Evolutionary conservation across 345 rosid species (phyloP).

Genomic region (Geranium rotundifolium): DNA sequence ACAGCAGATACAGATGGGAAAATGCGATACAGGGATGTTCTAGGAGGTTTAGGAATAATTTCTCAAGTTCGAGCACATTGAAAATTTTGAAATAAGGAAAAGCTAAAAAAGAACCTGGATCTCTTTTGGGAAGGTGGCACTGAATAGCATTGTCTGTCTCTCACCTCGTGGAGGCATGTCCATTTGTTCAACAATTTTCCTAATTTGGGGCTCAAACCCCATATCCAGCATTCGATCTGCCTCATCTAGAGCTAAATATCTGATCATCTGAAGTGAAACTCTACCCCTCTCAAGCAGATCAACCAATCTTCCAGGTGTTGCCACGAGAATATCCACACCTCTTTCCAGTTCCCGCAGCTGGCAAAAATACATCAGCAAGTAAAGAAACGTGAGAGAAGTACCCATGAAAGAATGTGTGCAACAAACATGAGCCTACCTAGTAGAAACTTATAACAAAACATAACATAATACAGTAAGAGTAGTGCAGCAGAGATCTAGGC

Average conservation of each 20-base stretch:
- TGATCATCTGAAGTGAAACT: slow-evolving; percentile 89
- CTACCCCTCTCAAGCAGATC: slow-evolving; percentile 92
- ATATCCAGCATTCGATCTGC: slow-evolving; percentile 99
- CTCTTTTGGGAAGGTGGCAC: slow-evolving; percentile 96
- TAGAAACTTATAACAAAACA: neutral
- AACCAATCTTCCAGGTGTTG: slow-evolving; percentile 96
- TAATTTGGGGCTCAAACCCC: slow-evolving; percentile 99
- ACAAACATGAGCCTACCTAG: neutral
- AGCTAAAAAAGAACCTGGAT: slow-evolving; percentile 56
- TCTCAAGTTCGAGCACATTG: too few species aligned
- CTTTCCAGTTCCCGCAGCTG: slow-evolving; percentile 92
- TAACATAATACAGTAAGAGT: neutral
- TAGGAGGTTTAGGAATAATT: too few species aligned
- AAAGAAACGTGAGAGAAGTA: neutral
- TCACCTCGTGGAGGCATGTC: slow-evolving; percentile 89
- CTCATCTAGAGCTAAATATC: slow-evolving; percentile 86
- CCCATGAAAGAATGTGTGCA: neutral
- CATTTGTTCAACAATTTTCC: slow-evolving; percentile 91
- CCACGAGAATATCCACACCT: slow-evolving; percentile 97
- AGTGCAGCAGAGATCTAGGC: neutral
- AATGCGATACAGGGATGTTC: too few species aligned
- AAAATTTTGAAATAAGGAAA: neutral
- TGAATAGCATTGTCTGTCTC: slow-evolving; percentile 89
- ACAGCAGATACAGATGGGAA: too few species aligned
- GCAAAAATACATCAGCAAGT: slow-evolving; percentile 10